Evolutionary conservation across 768 basidiomycete genomes (phyloP).

Genomic region (Lentinula lateritia): DNA sequence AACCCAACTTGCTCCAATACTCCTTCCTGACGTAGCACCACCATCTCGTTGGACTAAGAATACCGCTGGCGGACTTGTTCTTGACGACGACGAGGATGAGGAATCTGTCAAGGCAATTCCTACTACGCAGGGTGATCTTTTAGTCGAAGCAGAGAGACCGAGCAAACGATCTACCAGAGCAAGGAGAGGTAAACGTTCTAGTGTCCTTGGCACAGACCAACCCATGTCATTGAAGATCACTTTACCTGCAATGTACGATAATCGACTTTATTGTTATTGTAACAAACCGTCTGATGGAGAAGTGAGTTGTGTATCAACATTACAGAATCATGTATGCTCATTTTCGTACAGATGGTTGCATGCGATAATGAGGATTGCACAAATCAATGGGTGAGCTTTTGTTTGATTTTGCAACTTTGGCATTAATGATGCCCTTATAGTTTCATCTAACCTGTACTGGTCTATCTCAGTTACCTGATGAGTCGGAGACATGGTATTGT

Average conservation of each 20-base stretch:
- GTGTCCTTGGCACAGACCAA: conserved; percentile 15
- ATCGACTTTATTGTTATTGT: conserved; percentile 76
- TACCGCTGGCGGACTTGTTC: conserved; percentile 13
- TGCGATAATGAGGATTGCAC: conserved; percentile 3
- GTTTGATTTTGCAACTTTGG: not conserved
- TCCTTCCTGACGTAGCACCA: conserved; percentile 59
- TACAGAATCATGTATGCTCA: not conserved
- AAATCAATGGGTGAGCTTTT: conserved; percentile 5
- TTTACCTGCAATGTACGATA: conserved; percentile 29
- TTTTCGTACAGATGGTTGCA: not conserved
- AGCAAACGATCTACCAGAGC: conserved; percentile 6
- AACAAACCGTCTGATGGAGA: conserved; percentile 76
- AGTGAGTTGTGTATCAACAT: conserved; percentile 31
- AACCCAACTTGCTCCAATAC: conserved; percentile 39
- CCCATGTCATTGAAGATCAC: conserved; percentile 28
- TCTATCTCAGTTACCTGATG: not conserved
- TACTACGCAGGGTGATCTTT: conserved; percentile 3
- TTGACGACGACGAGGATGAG: conserved; percentile 20
- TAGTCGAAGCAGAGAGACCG: conserved; percentile 4
- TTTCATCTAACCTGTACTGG: conserved; percentile 3
- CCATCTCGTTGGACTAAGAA: conserved; percentile 20
- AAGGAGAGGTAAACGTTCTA: conserved; percentile 14
- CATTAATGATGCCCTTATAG: not conserved
- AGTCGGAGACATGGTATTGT: conserved; percentile 5
- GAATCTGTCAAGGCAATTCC: conserved; percentile 8